These are phyloP conservation scores for Ceratocystis papillata DNA, from an alignment of 2,329 filamentous ascomycete genomes.

Conservation along the genomic window DNA sequence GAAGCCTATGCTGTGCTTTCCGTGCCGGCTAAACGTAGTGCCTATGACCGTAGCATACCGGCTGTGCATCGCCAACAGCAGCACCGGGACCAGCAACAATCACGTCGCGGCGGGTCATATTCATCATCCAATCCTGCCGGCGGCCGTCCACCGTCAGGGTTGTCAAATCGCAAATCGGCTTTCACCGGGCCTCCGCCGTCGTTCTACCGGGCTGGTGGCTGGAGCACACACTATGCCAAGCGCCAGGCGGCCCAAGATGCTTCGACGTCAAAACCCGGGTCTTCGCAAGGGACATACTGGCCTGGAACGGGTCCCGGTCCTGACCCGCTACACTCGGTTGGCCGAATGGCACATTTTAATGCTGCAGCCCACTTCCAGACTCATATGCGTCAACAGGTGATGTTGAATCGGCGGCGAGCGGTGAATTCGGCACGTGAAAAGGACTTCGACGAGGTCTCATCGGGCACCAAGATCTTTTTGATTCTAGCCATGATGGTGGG, in stretches of 20 bases:
- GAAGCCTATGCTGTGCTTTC: conserved; percentile 74
- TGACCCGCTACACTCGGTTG: conserved; percentile 37
- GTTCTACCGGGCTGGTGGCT: conserved; percentile 75
- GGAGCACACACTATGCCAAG: conserved; percentile 55
- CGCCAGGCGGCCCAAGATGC: conserved; percentile 43
- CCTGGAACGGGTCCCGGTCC: conserved; percentile 49
- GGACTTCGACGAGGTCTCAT: conserved; percentile 6
- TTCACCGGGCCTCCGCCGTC: conserved; percentile 81
- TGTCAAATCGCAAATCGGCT: conserved; percentile 62
- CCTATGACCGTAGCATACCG: conserved; percentile 59
- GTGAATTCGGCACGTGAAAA: conserved; percentile 11
- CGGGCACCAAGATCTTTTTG: conserved; percentile 12
- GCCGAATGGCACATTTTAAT: conserved; percentile 65
- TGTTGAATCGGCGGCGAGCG: conserved; percentile 28
- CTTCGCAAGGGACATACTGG: conserved; percentile 11
- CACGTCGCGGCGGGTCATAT: conserved; percentile 37
- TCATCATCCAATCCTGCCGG: conserved; percentile 54
- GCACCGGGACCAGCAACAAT: conserved; percentile 26
- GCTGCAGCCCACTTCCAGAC: conserved; percentile 59
- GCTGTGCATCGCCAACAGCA: conserved; percentile 30
- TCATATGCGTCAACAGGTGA: conserved; percentile 52
- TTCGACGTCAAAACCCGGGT: conserved; percentile 28
- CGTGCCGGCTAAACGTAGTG: conserved; percentile 58
- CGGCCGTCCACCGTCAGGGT: conserved; percentile 65
- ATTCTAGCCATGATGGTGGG: conserved; percentile 19